Conservation (phyloP, 192 early-diverging fungal genomes). For the Mortierella claussenii region DNA sequence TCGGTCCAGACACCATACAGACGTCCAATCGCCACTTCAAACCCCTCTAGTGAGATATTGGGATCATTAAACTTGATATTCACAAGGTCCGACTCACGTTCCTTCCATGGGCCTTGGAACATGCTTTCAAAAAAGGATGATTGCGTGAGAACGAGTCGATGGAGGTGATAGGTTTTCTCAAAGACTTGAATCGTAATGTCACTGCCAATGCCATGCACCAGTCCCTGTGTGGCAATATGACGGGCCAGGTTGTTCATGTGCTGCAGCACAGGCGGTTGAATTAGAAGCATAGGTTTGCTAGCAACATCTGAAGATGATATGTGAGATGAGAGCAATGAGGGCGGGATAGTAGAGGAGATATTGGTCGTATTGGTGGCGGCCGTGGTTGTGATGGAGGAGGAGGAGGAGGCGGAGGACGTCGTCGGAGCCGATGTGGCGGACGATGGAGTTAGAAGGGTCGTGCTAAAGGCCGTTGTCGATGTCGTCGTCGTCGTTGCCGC, state of each 20-base stretch:
- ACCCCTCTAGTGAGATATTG: conserved; percentile 62
- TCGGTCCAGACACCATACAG: conserved; percentile 60
- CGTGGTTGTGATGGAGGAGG: too few species aligned
- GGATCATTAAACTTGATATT: conserved; percentile 60
- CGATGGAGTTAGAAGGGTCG: too few species aligned
- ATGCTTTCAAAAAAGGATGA: conserved; percentile 61
- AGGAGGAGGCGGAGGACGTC: too few species aligned
- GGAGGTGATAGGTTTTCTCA: conserved; percentile 59
- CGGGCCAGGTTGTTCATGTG: conserved; percentile 41
- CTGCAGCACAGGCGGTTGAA: conserved; percentile 2
- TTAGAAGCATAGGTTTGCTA: neutral
- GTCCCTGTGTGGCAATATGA: conserved; percentile 60
- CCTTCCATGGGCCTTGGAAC: conserved; percentile 60
- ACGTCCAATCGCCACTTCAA: conserved; percentile 60
- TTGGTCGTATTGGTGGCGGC: too few species aligned
- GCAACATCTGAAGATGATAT: neutral
- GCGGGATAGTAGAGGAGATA: neutral
- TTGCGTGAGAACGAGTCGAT: conserved; percentile 64
- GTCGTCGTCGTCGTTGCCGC: too few species aligned
- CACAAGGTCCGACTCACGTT: conserved; percentile 34
- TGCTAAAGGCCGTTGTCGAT: too few species aligned
- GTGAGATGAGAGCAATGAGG: too few species aligned
- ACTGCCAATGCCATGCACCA: conserved; percentile 58
- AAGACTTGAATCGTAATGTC: conserved; percentile 60
- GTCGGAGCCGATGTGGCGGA: too few species aligned